Base-by-base conservation (phyloP, 352 stramenopile genomes). In the Phytophthora palmivora region DNA sequence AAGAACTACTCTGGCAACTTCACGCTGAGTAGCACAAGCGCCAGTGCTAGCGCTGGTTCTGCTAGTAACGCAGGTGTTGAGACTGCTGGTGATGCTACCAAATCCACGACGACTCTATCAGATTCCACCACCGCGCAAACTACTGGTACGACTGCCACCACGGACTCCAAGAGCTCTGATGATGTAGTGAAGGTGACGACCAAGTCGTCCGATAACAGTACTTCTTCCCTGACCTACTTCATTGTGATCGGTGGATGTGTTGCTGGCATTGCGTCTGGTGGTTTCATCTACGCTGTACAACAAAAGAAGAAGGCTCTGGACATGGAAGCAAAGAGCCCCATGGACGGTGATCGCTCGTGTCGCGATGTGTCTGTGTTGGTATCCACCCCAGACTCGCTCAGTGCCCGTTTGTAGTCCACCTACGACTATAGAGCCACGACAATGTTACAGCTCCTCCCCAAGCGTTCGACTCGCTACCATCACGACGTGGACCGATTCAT, bases 281-380 rank as follows among this genome's bases (percentile, higher is more conserved):
- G 63, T 15, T 75, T 72, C 47, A 84, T 87, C 57, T 66, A 82
- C 43, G 62, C 64, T 22, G 58, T 85, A 30, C 78, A 78, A 53
- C 65, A 82, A 54, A 87, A 85, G 70, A 87, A 84, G 56, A 71
- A 73, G 41, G 55, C 63, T 32, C 61, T 87, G 38, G 66, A 80
- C 33, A 51, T 69, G 46, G 70, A 79, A 26, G 43, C 68, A 45
- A 81, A 85, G 67, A 80, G 66, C 46, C 72, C 76, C 16, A 67
- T 77, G 28, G 41, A 58, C 26, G 52, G 39, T 21, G 50, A 72
- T 34, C 55, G 48, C 21, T 76, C 68, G 34, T 72, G 59, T 34
- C 66, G 62, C 47, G 58, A 82, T 28, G 52, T 76, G 28, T 70
- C 71, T 22, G 63, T 81, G 47, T 49, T 78, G 44, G 68, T 81